Evolutionary conservation across 306 rosid species (phyloP).

Genomic region (Castanea mollissima): DNA sequence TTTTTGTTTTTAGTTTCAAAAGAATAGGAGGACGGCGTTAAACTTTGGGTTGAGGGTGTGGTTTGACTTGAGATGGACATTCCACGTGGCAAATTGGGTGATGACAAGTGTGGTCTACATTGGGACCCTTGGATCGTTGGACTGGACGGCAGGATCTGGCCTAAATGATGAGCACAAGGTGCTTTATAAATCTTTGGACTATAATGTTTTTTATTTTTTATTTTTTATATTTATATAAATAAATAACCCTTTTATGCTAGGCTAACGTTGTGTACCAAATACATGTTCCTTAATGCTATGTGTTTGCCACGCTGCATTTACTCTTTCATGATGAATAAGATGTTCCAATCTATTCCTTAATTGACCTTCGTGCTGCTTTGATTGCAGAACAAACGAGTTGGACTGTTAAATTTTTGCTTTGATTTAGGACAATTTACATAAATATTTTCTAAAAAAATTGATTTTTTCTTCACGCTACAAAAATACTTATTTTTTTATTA

Average conservation of each 20-base stretch:
- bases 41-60: background rate
- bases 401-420: too few species aligned
- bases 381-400: too few species aligned
- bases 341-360: background rate
- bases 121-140: conserved; percentile 37
- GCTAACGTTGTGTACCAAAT: background rate
- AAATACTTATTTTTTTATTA: too few species aligned
- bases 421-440: too few species aligned
- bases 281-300: background rate
- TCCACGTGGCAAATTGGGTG: conserved; percentile 30
- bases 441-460: too few species aligned
- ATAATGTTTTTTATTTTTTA: background rate
- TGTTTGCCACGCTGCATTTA: background rate
- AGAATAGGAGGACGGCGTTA: background rate
- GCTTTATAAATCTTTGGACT: conserved; percentile 28
- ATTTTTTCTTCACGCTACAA: too few species aligned
- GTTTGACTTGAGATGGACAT: conserved; percentile 23
- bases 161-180: conserved; percentile 22
- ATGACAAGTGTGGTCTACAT: conserved; percentile 12
- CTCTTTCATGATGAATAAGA: background rate
- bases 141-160: conserved; percentile 37
- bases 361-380: background rate
- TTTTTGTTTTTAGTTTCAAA: too few species aligned
- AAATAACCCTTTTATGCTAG: background rate
- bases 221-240: too few species aligned